Evolutionary conservation across 805 yeast species (phyloP).

Genomic region (Monosporozyma aquatica): DNA sequence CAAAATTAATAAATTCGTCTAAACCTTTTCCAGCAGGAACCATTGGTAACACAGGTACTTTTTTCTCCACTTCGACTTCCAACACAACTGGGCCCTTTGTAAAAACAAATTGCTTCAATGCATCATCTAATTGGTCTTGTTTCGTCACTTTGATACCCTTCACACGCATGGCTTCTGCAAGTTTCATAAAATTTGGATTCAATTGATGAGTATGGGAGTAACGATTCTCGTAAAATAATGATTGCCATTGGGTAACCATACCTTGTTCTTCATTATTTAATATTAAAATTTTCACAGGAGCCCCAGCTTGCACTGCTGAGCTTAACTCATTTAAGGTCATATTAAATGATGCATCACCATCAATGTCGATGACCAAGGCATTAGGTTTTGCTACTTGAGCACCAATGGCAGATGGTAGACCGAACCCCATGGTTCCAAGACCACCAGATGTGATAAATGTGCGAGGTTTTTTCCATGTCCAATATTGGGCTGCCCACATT

Average conservation of each 20-base stretch:
- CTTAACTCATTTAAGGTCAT: conserved; percentile 93
- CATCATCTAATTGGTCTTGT: conserved; percentile 55
- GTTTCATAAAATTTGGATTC: conserved; percentile 87
- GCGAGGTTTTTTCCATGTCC: conserved; percentile 88
- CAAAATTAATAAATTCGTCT: conserved; percentile 85
- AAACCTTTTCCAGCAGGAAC: conserved; percentile 94
- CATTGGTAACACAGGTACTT: conserved; percentile 95
- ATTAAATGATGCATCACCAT: conserved; percentile 98
- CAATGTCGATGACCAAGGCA: conserved; percentile 90
- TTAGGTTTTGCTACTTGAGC: conserved; percentile 96
- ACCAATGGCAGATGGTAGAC: conserved; percentile 96
- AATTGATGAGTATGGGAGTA: conserved; percentile 96
- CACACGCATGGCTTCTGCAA: conserved; percentile 91
- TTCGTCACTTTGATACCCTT: conserved; percentile 66
- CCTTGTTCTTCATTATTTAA: conserved; percentile 98
- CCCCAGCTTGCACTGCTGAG: conserved; percentile 86
- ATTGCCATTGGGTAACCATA: conserved; percentile 99
- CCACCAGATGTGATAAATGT: conserved; percentile 98
- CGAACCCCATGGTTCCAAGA: conserved; percentile 97
- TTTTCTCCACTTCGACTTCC: conserved; percentile 83
- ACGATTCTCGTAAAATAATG: conserved; percentile 91
- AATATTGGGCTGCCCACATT: conserved; percentile 99
- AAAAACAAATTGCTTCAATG: conserved; percentile 60
- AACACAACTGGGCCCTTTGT: conserved; percentile 78
- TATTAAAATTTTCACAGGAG: conserved; percentile 83